phyloP scores from a whole-genome alignment of 257 asterid species.

The Solanum sejunctum region DNA sequence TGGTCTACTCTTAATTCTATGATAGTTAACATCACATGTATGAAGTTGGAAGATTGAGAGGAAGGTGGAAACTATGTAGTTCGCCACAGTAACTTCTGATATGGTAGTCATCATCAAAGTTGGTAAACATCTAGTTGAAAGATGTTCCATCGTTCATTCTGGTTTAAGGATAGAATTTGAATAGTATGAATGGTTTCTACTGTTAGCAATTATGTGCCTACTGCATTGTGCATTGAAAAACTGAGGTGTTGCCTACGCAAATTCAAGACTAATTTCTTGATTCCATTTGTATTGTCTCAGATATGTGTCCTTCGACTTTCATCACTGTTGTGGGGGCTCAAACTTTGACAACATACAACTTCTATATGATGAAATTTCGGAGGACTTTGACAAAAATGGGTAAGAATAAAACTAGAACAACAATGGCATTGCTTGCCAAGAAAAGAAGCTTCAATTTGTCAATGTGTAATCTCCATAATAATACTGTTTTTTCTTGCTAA shows the following conservation, averaged over 20 bases:
- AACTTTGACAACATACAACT: slow-evolving; percentile 75
- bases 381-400: slow-evolving; percentile 88
- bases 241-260: neutral
- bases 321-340: slow-evolving; percentile 70
- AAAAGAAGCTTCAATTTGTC: slow-evolving; percentile 12
- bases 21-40: neutral
- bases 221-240: neutral
- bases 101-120: neutral
- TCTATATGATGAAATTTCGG: slow-evolving; percentile 55
- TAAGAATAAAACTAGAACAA: slow-evolving; percentile 13
- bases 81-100: neutral
- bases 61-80: neutral
- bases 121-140: neutral
- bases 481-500: slow-evolving; percentile 27
- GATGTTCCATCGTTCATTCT: neutral
- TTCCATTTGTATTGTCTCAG: slow-evolving; percentile 28
- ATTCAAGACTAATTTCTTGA: neutral
- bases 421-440: slow-evolving; percentile 5
- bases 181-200: neutral
- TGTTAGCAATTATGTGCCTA: neutral
- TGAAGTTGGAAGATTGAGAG: neutral
- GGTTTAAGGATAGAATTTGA: neutral
- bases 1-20: neutral
- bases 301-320: slow-evolving; percentile 87
- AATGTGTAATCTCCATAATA: slow-evolving; percentile 32